These are phyloP conservation scores for Hura crepitans DNA, from an alignment of 441 rosid genomes.

Conservation along the genomic window DNA sequence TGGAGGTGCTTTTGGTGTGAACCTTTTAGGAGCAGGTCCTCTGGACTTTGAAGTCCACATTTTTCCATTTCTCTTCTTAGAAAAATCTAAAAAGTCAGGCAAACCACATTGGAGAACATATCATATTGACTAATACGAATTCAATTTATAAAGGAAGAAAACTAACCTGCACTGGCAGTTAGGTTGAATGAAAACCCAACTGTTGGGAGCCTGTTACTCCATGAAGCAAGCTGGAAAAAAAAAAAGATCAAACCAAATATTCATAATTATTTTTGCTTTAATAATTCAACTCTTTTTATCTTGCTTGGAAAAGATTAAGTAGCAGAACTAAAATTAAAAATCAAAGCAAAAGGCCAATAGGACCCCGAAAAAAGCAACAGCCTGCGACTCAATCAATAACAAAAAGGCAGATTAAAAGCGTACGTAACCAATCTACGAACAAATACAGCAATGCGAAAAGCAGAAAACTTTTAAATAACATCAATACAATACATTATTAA, in stretches of 20 bases:
- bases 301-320: neutral
- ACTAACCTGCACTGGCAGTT: conserved; percentile 58
- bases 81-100: conserved; percentile 50
- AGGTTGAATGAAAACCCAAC: conserved; percentile 44
- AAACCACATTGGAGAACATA: conserved; percentile 8
- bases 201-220: conserved; percentile 34
- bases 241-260: conserved; percentile 24
- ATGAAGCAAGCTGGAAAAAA: conserved; percentile 48
- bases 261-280: neutral
- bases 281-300: conserved; percentile 9
- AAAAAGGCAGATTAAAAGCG: neutral
- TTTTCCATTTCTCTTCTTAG: conserved; percentile 57
- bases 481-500: neutral
- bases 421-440: neutral
- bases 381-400: neutral
- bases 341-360: conserved; percentile 10
- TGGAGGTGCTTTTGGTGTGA: conserved; percentile 37
- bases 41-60: conserved; percentile 41
- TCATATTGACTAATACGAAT: conserved; percentile 6
- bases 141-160: neutral
- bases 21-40: conserved; percentile 49
- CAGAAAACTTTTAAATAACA: neutral
- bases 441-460: conserved; percentile 6
- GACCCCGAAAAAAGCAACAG: conserved; percentile 3
- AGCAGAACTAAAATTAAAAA: neutral